phyloP scores from a whole-genome alignment of 2,329 filamentous ascomycete species.

The Penicillium palitans region DNA sequence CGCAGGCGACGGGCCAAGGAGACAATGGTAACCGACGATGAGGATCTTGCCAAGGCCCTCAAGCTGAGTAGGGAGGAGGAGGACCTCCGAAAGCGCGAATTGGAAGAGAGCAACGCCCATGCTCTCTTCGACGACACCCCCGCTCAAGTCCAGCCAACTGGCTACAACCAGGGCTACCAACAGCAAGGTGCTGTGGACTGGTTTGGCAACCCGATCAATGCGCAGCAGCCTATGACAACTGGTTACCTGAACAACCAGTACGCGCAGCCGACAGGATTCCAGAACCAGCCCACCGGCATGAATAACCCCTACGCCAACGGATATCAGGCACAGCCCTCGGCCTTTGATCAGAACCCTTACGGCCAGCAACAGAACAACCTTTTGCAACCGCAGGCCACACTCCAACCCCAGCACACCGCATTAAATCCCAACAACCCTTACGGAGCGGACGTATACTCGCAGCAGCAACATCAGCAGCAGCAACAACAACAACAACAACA shows the following conservation, averaged over 20 bases:
- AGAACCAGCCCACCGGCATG: slow-evolving; percentile 61
- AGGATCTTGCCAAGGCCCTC: slow-evolving; percentile 91
- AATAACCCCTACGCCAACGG: slow-evolving; percentile 69
- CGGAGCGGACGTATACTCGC: slow-evolving; percentile 45
- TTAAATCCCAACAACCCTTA: slow-evolving; percentile 63
- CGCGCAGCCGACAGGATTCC: slow-evolving; percentile 74
- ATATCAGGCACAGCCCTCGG: slow-evolving; percentile 66
- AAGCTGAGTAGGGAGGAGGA: slow-evolving; percentile 95
- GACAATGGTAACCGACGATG: slow-evolving; percentile 65
- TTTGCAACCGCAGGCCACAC: slow-evolving; percentile 52
- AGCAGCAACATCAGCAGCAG: slow-evolving; percentile 31
- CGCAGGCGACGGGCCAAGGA: slow-evolving; percentile 65
- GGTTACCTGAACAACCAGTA: slow-evolving; percentile 68
- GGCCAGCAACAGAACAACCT: slow-evolving; percentile 43
- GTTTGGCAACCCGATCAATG: slow-evolving; percentile 91
- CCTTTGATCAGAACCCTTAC: slow-evolving; percentile 61
- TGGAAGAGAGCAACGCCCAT: slow-evolving; percentile 81
- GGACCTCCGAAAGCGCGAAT: slow-evolving; percentile 72
- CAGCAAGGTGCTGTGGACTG: slow-evolving; percentile 96
- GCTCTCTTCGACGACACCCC: slow-evolving; percentile 84
- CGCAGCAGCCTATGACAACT: slow-evolving; percentile 68
- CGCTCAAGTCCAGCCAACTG: slow-evolving; percentile 75
- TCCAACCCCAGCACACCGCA: slow-evolving; percentile 61
- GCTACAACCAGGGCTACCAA: slow-evolving; percentile 95
- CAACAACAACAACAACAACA: slow-evolving; percentile 41